These are phyloP conservation scores for Phragmites australis DNA, from an alignment of 176 grass and related monocot genomes.

Conservation along the genomic window DNA sequence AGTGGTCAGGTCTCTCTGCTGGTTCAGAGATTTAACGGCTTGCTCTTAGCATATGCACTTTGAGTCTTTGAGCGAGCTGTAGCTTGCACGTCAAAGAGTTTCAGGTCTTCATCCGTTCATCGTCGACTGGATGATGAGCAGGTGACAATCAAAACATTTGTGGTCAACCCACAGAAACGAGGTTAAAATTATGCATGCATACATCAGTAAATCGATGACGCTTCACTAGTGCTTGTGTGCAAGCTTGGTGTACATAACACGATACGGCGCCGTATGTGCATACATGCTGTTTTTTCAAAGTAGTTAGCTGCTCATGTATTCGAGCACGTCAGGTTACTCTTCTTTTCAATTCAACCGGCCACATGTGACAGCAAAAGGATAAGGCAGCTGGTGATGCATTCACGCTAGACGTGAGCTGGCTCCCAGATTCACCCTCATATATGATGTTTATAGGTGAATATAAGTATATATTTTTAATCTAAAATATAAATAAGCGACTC, in stretches of 20 bases:
- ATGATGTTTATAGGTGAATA: too few relatives aligned
- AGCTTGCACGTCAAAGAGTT: not conserved
- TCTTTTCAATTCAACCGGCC: not conserved
- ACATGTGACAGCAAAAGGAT: not conserved
- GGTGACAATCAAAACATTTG: not conserved
- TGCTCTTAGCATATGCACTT: not conserved
- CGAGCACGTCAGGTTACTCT: slow-evolving; percentile 24
- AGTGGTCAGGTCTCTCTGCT: not conserved
- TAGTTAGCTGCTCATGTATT: not conserved
- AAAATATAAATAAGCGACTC: too few relatives aligned
- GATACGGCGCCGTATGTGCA: not conserved
- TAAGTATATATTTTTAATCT: too few relatives aligned
- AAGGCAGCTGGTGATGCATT: not conserved
- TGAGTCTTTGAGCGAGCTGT: not conserved
- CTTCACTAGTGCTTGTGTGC: slow-evolving; percentile 24
- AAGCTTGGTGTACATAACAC: slow-evolving; percentile 5
- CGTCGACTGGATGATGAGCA: not conserved
- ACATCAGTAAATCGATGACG: not conserved
- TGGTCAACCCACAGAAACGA: not conserved
- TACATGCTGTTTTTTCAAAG: not conserved
- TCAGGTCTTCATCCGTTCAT: not conserved
- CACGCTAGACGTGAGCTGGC: too few relatives aligned
- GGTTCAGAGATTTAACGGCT: not conserved
- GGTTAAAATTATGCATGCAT: not conserved
- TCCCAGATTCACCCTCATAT: too few relatives aligned